Evolutionary conservation across 805 yeast genomes (phyloP).

Genomic region (Vanderwaltozyma yarrowii): DNA sequence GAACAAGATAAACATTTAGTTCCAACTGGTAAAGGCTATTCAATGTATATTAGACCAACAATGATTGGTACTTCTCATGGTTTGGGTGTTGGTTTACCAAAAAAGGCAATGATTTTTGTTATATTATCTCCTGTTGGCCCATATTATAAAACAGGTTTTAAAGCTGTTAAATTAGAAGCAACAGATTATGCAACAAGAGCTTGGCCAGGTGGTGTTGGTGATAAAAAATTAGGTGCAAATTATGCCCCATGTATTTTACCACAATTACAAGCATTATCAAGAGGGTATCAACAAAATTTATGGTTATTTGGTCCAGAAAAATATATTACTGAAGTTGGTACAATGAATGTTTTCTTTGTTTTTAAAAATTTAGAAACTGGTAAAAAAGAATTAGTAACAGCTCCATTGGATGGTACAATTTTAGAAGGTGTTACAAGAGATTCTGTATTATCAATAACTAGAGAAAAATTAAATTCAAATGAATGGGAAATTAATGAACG

Average conservation of each 20-base stretch:
- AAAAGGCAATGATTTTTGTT: constrained; percentile 70
- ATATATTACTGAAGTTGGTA: constrained; percentile 89
- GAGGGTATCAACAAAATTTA: constrained; percentile 92
- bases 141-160: constrained; percentile 89
- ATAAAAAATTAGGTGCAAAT: constrained; percentile 93
- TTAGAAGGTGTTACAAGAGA: constrained; percentile 95
- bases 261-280: constrained; percentile 76
- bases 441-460: constrained; percentile 68
- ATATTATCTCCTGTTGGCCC: constrained; percentile 97
- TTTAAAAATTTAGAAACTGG: constrained; percentile 69
- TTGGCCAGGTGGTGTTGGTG: constrained; percentile 99
- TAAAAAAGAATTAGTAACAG: constrained; percentile 85
- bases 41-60: constrained; percentile 89
- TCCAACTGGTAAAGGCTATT: constrained; percentile 81
- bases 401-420: constrained; percentile 95
- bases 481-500: constrained; percentile 86
- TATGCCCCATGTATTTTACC: constrained; percentile 94
- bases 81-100: constrained; percentile 79
- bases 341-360: constrained; percentile 90
- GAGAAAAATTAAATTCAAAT: constrained; percentile 57
- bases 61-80: constrained; percentile 87
- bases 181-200: constrained; percentile 95
- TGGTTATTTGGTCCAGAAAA: constrained; percentile 93
- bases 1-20: constrained; percentile 66
- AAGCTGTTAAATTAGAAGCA: constrained; percentile 90